A percentile compares a stretch with the other conserved stretches of the same genome.
These are phyloP conservation scores for Thelonectria olida DNA, from an alignment of 2,329 filamentous ascomycete genomes.

Conservation along the genomic window DNA sequence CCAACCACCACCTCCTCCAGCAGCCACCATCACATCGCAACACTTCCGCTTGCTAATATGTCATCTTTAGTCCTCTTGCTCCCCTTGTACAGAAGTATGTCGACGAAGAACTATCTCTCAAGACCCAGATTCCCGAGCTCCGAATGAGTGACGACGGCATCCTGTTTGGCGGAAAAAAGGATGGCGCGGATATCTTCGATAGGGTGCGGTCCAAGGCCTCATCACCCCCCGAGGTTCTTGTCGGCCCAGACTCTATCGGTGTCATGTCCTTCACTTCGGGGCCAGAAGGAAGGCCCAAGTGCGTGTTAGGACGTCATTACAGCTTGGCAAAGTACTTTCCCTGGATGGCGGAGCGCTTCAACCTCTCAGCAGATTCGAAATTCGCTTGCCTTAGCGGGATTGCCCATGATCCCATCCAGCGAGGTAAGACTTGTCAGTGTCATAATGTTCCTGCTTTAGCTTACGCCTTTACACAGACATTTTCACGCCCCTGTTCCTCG, in stretches of 20 bases:
- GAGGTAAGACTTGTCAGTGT: conserved; percentile 32
- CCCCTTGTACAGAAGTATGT: conserved; percentile 70
- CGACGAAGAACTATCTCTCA: conserved; percentile 74
- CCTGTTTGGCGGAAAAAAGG: conserved; percentile 72
- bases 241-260: conserved; percentile 79
- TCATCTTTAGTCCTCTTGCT: conserved; percentile 46
- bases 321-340: conserved; percentile 86
- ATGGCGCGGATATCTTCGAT: conserved; percentile 75
- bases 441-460: background rate
- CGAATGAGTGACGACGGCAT: conserved; percentile 75
- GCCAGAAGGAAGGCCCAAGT: conserved; percentile 67
- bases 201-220: conserved; percentile 58
- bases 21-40: background rate
- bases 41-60: background rate
- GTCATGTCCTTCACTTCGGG: conserved; percentile 71
- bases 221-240: conserved; percentile 73
- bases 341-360: conserved; percentile 90
- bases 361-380: conserved; percentile 15
- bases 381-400: conserved; percentile 49
- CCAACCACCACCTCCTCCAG: no score
- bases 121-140: conserved; percentile 78
- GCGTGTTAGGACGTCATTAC: conserved; percentile 88
- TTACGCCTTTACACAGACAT: conserved; percentile 63
- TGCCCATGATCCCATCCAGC: conserved; percentile 45
- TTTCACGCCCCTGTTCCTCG: conserved; percentile 89